A percentile compares a stretch with the other conserved stretches of the same genome.
Evolutionary conservation across 2,329 filamentous ascomycete genomes (phyloP).

Genomic region (Cladosporium halotolerans): DNA sequence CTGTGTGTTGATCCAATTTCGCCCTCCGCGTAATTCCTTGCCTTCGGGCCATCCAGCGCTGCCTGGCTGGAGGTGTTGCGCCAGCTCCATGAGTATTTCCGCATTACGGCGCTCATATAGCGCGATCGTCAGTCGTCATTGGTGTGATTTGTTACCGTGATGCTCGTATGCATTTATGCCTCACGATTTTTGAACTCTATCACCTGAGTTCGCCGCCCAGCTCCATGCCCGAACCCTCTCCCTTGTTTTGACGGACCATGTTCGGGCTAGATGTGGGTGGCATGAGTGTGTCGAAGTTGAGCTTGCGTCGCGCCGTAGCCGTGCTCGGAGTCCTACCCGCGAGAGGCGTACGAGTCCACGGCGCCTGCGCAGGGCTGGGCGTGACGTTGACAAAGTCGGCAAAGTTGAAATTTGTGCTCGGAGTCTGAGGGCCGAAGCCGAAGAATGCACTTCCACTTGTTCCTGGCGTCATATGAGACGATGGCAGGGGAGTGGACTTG

Average conservation of each 20-base stretch:
- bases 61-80: neutral
- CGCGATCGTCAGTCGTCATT: slow-evolving; percentile 6
- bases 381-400: slow-evolving; percentile 97
- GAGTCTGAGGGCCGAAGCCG: slow-evolving; percentile 63
- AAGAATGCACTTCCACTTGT: slow-evolving; percentile 53
- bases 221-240: slow-evolving; percentile 55
- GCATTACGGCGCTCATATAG: neutral
- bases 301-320: slow-evolving; percentile 60
- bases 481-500: slow-evolving; percentile 58
- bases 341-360: slow-evolving; percentile 61
- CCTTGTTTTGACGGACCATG: slow-evolving; percentile 35
- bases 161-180: neutral
- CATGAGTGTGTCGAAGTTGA: slow-evolving; percentile 76
- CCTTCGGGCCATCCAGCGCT: neutral
- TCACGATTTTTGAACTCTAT: neutral
- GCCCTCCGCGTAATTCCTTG: neutral
- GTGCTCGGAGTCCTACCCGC: slow-evolving; percentile 63
- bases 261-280: slow-evolving; percentile 46
- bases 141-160: neutral
- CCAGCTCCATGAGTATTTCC: neutral
- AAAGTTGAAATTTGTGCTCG: slow-evolving; percentile 83
- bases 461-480: slow-evolving; percentile 81
- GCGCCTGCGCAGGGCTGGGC: slow-evolving; percentile 83
- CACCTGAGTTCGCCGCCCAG: slow-evolving; percentile 56
- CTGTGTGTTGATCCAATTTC: neutral